Percentiles rank a stretch among this genome's conserved stretches.
phyloP scores from a whole-genome alignment of 2,329 filamentous ascomycete genomes.

The Ophiostoma ulmi region DNA sequence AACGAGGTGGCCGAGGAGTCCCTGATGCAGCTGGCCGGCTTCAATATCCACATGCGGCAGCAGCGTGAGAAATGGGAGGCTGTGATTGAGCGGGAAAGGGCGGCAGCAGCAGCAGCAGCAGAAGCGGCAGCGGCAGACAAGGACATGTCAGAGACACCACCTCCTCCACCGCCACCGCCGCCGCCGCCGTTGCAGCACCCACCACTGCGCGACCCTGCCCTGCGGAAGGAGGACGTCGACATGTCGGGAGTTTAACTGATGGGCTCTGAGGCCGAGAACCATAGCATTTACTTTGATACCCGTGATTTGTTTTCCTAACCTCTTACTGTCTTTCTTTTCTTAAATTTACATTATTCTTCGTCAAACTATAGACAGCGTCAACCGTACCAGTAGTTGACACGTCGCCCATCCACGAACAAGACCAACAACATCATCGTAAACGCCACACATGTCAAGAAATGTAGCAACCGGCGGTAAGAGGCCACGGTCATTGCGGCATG shows the following conservation, averaged over 20 bases:
- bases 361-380: neutral
- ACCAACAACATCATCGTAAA: neutral
- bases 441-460: conserved; percentile 35
- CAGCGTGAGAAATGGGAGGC: conserved; percentile 26
- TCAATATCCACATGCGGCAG: conserved; percentile 29
- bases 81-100: conserved; percentile 31
- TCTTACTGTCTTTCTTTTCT: neutral
- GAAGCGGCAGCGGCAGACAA: conserved; percentile 23
- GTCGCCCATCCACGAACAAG: neutral
- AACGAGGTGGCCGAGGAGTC: conserved; percentile 28
- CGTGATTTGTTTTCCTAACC: neutral
- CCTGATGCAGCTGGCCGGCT: conserved; percentile 28
- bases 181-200: neutral
- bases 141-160: neutral
- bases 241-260: neutral
- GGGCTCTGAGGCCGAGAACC: neutral
- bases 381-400: neutral
- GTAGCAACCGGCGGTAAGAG: conserved; percentile 73
- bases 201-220: neutral
- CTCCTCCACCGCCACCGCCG: neutral
- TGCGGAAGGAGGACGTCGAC: neutral
- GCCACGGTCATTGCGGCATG: conserved; percentile 49
- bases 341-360: neutral
- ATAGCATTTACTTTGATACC: conserved; percentile 15
- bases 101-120: conserved; percentile 27